These are phyloP conservation scores for Talaromyces nanjingensis DNA, from an alignment of 495 filamentous ascomycete genomes.

Conservation along the genomic window DNA sequence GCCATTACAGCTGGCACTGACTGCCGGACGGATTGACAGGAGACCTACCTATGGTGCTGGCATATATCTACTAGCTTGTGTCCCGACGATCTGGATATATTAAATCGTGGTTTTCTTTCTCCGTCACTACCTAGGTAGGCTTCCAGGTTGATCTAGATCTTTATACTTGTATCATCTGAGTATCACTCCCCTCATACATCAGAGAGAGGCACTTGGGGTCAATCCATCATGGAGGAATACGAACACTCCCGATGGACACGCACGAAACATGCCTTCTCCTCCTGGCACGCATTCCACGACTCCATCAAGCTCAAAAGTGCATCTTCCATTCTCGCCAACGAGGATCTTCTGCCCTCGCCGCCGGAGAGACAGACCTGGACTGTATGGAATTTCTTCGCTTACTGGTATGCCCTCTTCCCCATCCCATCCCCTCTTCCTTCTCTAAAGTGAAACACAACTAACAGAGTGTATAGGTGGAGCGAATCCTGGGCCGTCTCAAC, in stretches of 20 bases:
- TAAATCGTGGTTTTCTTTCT: background rate
- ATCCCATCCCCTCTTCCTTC: background rate
- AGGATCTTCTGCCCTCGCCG: conserved; percentile 4
- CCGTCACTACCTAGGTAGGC: background rate
- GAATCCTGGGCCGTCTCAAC: conserved; percentile 9
- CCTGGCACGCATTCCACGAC: conserved; percentile 2
- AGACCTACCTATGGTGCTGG: background rate
- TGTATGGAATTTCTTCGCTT: conserved; percentile 9
- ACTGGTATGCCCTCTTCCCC: background rate
- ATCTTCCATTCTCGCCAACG: conserved; percentile 5
- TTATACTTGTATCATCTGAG: background rate
- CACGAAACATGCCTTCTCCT: conserved; percentile 1
- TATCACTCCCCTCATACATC: background rate
- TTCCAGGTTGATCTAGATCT: background rate
- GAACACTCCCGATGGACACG: background rate
- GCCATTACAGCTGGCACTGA: background rate
- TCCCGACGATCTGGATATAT: background rate
- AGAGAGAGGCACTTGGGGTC: too few species aligned
- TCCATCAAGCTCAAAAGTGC: background rate
- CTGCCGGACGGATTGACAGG: background rate
- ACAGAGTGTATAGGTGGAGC: conserved; percentile 5
- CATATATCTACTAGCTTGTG: background rate
- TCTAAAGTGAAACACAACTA: background rate
- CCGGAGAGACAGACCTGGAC: conserved; percentile 5
- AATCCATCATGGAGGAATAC: background rate